Evolutionary conservation across 73 alveolate genomes (phyloP), one percentile per base, ranked within the genome.

Genomic region (Paramecium sonneborni): DNA sequence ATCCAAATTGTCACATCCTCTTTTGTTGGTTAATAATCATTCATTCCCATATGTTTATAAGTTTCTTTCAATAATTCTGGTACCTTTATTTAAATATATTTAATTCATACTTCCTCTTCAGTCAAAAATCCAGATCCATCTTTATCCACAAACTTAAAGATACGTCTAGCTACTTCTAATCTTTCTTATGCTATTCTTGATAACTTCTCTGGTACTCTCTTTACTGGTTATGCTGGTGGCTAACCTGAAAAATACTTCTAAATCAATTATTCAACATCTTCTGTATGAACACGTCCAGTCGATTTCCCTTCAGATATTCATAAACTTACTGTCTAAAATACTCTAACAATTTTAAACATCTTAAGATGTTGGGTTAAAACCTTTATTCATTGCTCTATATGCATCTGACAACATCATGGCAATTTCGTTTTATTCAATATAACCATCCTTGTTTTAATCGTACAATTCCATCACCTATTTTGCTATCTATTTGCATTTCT

Each of bases 1-100:
- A 86, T 86, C 79, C 85, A 86, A 86, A 62, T 62, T 0, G 56
- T 62, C 9, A 86, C 93, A 86, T 86, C 93, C 20, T 86, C 93
- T 48, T 86, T 57, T 21, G 93, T 86, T 30, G 93, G 93, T 57
- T 58, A 24, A 37, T 86, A 86, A 37, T 86, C 87, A 21, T 52
- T 38, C 57, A 86, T 86, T 15, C 93, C 93, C 93, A 86, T 86
- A 39, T 57, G 74, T 18, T 72, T 52, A 23, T 86, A 86, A 11
- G 93, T 62, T 32, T 86, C 93, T 39, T 38, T 86, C 57, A 86
- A 62, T 20, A 86, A 62, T 20, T 74, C 39, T 32, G 87, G 87
- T 0, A 74, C 87, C 87, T 74, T 11, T 30, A 21, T n/a, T 74
- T 74, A 18, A 67, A 23, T 67, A 11, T 8, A 67, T 32, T 34